Evolutionary conservation across 768 basidiomycete genomes (phyloP), one percentile per base, ranked within the genome.

Genomic region (Panaeolus cyanescens): DNA sequence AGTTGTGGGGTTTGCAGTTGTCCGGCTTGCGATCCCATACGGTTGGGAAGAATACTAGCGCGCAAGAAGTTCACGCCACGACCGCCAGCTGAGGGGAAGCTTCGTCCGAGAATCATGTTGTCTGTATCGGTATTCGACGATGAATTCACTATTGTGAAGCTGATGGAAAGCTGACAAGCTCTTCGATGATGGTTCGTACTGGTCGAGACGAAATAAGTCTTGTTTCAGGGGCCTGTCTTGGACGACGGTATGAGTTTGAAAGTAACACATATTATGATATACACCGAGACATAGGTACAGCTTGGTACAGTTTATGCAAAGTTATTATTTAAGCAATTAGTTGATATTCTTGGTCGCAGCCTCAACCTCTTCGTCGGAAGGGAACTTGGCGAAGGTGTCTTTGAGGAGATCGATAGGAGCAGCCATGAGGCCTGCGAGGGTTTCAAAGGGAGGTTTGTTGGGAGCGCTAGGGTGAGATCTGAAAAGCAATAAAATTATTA

Each of bases 371-470:
- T 83, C 82, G 54, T 83, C 78, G 0, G 78, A 82, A 0, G 85
- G 86, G 73, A 86, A 86, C 37, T 73, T 75, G 0, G 80, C 62
- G 68, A 88, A 88, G 32, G 70, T 64, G 65, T 88, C 87, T 66
- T 80, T 81, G 60, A 88, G 65, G 64, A 83, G 84, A 65, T 88
- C 88, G 20, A 88, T 73, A 0, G 87, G 87, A 0, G 82, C 79
- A 1, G 77, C 72, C 60, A 88, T 71, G 59, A 88, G 76, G 0
- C 81, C 85, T 1, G 75, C 80, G 17, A 87, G 62, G 0, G 86
- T 89, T 72, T 88, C 86, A 61, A 80, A 83, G 0, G 86, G 86
- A 4, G 86, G 85, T 58, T 83, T 76, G 66, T 87, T 80, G 1
- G 86, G 86, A 0, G 80, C 79, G 32, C 60, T 50, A 20, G 68